These are phyloP conservation scores for Verruconis gallopava DNA, from an alignment of 2,329 filamentous ascomycete species.

Conservation along the genomic window DNA sequence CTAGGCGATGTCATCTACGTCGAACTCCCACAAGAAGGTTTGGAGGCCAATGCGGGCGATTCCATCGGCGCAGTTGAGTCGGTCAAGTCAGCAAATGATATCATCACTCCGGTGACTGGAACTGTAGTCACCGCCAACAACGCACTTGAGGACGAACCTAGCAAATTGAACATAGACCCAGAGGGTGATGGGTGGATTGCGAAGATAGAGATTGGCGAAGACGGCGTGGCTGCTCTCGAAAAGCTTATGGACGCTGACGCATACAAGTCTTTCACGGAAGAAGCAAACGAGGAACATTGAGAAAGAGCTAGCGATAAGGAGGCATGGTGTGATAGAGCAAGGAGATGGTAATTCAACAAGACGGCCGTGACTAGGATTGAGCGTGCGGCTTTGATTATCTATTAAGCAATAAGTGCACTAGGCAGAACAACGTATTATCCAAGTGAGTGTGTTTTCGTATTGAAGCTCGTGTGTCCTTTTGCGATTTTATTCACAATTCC, in stretches of 20 bases:
- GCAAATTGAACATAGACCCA: conserved; percentile 76
- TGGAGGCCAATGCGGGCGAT: conserved; percentile 62
- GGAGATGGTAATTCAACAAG: not conserved
- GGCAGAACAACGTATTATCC: too few species aligned
- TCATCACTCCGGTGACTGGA: conserved; percentile 76
- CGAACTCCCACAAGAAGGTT: conserved; percentile 66
- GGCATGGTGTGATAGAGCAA: not conserved
- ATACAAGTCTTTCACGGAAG: conserved; percentile 61
- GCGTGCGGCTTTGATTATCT: not conserved
- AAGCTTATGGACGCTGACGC: conserved; percentile 61
- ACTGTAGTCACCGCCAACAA: conserved; percentile 62
- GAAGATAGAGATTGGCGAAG: conserved; percentile 64
- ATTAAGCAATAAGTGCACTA: too few species aligned
- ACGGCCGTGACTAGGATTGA: not conserved
- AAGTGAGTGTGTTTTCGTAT: not conserved
- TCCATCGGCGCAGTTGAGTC: conserved; percentile 91
- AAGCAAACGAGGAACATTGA: not conserved
- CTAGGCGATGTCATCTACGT: conserved; percentile 96
- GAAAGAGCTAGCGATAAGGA: not conserved
- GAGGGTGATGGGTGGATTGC: conserved; percentile 91
- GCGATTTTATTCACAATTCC: not conserved
- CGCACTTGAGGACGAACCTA: conserved; percentile 70
- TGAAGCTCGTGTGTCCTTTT: not conserved
- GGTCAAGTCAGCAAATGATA: conserved; percentile 96
- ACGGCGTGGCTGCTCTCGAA: conserved; percentile 51